Conservation (phyloP, 2,329 filamentous ascomycete species). For the Ceratocystiopsis sp. region DNA sequence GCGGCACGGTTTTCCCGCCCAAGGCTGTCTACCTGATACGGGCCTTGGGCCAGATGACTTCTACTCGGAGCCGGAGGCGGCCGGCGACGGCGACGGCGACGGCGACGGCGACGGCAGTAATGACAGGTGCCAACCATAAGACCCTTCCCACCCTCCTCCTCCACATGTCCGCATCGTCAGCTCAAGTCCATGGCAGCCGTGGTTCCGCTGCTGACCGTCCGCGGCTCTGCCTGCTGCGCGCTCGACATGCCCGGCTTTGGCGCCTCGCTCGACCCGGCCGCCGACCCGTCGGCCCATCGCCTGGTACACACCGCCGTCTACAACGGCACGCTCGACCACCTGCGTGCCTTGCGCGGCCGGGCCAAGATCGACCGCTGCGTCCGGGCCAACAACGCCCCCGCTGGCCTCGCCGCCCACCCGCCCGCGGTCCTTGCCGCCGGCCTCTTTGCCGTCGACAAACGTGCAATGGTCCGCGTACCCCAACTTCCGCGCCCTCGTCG, state of each 20-base stretch:
- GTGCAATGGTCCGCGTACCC: constrained; percentile 1
- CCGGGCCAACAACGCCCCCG: not conserved
- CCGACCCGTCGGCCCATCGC: constrained; percentile 5
- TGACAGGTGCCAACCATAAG: not conserved
- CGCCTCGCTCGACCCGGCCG: constrained; percentile 6
- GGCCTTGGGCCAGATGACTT: constrained; percentile 7
- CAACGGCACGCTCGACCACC: constrained; percentile 1
- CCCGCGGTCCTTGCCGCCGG: not conserved
- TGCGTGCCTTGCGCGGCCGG: not conserved
- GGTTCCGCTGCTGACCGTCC: constrained; percentile 3
- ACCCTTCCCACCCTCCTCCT: constrained; percentile 3
- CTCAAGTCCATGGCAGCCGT: constrained; percentile 1
- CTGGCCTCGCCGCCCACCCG: not conserved
- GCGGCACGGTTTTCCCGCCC: not conserved
- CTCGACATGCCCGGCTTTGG: constrained; percentile 11
- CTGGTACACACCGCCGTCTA: not conserved
- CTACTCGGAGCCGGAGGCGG: not conserved
- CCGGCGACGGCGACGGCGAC: not conserved
- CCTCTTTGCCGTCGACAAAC: not conserved
- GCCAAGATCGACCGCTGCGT: constrained; percentile 1
- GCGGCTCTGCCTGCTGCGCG: constrained; percentile 8
- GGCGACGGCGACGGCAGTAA: not conserved
- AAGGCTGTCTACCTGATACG: constrained; percentile 6
- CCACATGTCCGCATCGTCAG: constrained; percentile 9
- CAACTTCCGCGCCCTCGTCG: not conserved